Conservation (phyloP, 2,329 filamentous ascomycete species). For the Dothidotthia symphoricarpi region DNA sequence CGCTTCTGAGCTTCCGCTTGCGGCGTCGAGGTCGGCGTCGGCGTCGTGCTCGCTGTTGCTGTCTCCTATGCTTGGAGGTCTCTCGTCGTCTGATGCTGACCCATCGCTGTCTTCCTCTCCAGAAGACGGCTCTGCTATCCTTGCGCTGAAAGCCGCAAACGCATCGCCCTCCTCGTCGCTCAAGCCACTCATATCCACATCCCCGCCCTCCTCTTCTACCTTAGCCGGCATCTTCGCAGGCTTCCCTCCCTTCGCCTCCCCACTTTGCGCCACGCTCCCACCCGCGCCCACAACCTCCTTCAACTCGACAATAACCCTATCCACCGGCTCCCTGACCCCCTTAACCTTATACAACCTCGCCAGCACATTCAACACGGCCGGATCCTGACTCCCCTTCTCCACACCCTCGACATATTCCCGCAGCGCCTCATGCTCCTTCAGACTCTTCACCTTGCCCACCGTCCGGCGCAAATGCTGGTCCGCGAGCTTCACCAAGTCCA, state of each 20-base stretch:
- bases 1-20: conserved; percentile 9
- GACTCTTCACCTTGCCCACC: conserved; percentile 57
- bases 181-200: conserved; percentile 19
- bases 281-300: conserved; percentile 37
- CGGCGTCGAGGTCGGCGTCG: conserved; percentile 20
- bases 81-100: conserved; percentile 27
- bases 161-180: conserved; percentile 35
- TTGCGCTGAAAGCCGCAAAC: conserved; percentile 38
- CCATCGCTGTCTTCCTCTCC: conserved; percentile 33
- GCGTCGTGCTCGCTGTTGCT: conserved; percentile 25
- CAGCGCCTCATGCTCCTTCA: conserved; percentile 53
- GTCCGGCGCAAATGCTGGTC: conserved; percentile 58
- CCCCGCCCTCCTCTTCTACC: conserved; percentile 11
- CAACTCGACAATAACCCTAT: conserved; percentile 46
- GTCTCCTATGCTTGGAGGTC: conserved; percentile 34
- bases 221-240: conserved; percentile 22
- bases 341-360: conserved; percentile 61
- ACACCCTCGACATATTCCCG: conserved; percentile 38
- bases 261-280: not conserved
- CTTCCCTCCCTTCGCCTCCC: conserved; percentile 10
- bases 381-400: conserved; percentile 43
- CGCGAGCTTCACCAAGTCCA: conserved; percentile 53
- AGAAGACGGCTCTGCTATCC: conserved; percentile 43
- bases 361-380: conserved; percentile 56
- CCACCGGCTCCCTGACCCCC: conserved; percentile 56